Evolutionary conservation across 495 filamentous ascomycete genomes (phyloP).

Genomic region (Penicillium angulare): DNA sequence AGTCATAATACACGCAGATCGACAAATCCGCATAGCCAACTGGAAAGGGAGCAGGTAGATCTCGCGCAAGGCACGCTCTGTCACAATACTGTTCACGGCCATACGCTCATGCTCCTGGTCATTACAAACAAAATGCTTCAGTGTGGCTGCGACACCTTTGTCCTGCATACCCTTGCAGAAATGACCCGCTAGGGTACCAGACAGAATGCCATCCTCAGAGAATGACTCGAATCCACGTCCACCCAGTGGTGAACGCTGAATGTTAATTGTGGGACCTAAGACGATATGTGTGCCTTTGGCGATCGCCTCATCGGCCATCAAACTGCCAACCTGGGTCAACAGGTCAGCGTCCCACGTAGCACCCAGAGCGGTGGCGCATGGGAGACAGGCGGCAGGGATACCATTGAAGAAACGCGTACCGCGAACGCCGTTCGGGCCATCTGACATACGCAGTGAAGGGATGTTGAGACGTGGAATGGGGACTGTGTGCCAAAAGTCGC

Average conservation of each 20-base stretch:
- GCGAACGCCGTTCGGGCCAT: slow-evolving; percentile 74
- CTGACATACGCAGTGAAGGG: slow-evolving; percentile 65
- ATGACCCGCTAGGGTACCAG: slow-evolving; percentile 64
- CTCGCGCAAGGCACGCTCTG: slow-evolving; percentile 70
- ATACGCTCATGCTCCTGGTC: slow-evolving; percentile 74
- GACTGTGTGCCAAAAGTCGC: slow-evolving; percentile 78
- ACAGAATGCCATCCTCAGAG: slow-evolving; percentile 73
- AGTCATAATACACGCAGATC: slow-evolving; percentile 69
- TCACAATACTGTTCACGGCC: slow-evolving; percentile 64
- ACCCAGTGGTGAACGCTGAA: slow-evolving; percentile 72
- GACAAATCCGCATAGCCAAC: slow-evolving; percentile 62
- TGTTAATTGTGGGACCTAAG: slow-evolving; percentile 76
- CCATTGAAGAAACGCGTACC: slow-evolving; percentile 75
- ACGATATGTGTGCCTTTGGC: slow-evolving; percentile 70
- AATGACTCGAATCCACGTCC: slow-evolving; percentile 79
- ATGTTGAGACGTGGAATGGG: slow-evolving; percentile 66
- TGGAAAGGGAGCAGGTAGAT: slow-evolving; percentile 75
- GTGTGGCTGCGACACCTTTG: slow-evolving; percentile 65
- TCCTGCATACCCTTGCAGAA: slow-evolving; percentile 69
- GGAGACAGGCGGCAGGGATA: slow-evolving; percentile 64
- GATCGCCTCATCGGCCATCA: slow-evolving; percentile 67
- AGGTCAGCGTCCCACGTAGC: slow-evolving; percentile 69
- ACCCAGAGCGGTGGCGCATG: slow-evolving; percentile 67
- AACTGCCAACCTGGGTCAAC: slow-evolving; percentile 55
- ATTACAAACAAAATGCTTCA: slow-evolving; percentile 87